Evolutionary conservation across 2,329 filamentous ascomycete genomes (phyloP).

Genomic region (Colletotrichum ledebouriae): DNA sequence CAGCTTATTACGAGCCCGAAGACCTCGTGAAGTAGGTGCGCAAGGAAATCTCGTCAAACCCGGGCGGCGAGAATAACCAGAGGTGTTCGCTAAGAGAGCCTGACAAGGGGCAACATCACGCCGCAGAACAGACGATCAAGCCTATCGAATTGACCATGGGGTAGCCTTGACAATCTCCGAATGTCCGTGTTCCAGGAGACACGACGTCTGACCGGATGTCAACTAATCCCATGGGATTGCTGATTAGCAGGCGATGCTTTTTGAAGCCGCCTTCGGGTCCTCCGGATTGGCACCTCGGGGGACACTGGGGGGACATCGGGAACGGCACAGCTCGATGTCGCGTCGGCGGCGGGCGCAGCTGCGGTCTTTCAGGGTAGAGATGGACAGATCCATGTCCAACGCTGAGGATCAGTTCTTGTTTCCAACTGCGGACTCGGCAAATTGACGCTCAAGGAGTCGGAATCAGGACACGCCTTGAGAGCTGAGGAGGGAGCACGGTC

Average conservation of each 20-base stretch:
- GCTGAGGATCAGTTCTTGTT: neutral
- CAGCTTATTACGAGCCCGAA: no score
- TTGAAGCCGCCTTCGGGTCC: no score
- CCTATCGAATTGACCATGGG: conserved; percentile 60
- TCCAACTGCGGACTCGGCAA: no score
- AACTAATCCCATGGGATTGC: conserved; percentile 58
- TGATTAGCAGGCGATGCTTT: no score
- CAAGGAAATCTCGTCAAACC: conserved; percentile 69
- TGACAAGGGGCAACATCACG: conserved; percentile 70
- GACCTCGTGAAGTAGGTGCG: no score
- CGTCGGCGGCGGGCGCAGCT: neutral
- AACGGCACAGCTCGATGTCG: neutral
- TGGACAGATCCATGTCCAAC: neutral
- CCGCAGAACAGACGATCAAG: conserved; percentile 72
- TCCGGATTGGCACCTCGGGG: no score
- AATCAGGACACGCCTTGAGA: no score
- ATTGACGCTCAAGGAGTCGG: neutral
- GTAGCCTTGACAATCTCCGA: conserved; percentile 70
- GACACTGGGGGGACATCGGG: conserved; percentile 11
- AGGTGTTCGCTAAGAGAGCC: conserved; percentile 66
- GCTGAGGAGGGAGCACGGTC: no score
- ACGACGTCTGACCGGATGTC: conserved; percentile 73
- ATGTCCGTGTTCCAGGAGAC: conserved; percentile 69
- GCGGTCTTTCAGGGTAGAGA: neutral
- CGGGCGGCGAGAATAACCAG: conserved; percentile 59